These are phyloP conservation scores for Phycomyces blakesleeanus DNA, from an alignment of 192 early-diverging fungal genomes.

Conservation along the genomic window DNA sequence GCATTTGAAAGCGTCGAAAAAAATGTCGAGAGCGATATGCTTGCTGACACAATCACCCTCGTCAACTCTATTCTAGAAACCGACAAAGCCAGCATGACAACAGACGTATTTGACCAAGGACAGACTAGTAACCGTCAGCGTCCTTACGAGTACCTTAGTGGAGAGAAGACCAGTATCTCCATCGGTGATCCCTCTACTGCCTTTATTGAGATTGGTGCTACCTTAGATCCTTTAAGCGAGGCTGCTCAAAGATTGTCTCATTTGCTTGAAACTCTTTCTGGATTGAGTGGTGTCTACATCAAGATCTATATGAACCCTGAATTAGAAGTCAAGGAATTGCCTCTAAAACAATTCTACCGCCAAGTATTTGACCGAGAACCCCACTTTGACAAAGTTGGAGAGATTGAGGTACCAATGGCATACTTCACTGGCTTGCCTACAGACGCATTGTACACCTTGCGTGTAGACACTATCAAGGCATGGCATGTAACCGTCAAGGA, in stretches of 20 bases:
- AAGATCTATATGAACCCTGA: slow-evolving; percentile 68
- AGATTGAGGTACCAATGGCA: slow-evolving; percentile 43
- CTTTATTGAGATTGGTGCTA: slow-evolving; percentile 44
- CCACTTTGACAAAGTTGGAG: slow-evolving; percentile 52
- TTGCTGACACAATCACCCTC: slow-evolving; percentile 1
- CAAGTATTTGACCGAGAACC: slow-evolving; percentile 69
- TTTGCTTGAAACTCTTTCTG: slow-evolving; percentile 63
- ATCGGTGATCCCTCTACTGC: slow-evolving; percentile 25
- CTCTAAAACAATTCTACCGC: slow-evolving; percentile 87
- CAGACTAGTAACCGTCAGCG: slow-evolving; percentile 9
- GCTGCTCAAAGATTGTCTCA: slow-evolving; percentile 74
- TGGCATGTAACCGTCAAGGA: slow-evolving; percentile 86
- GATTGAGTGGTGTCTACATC: slow-evolving; percentile 60
- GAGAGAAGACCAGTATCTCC: slow-evolving; percentile 7
- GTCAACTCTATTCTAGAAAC: slow-evolving; percentile 1
- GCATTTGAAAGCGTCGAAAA: slow-evolving; percentile 15
- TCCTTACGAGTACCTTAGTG: slow-evolving; percentile 12
- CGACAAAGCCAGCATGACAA: background rate
- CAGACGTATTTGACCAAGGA: background rate
- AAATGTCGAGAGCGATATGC: background rate
- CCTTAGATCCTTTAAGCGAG: slow-evolving; percentile 79
- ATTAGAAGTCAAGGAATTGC: slow-evolving; percentile 54
- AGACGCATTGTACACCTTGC: slow-evolving; percentile 80
- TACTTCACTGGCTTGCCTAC: slow-evolving; percentile 73
- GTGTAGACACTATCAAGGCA: slow-evolving; percentile 80